Base-by-base conservation (phyloP, 1,139 yeast species). In the Magnusiomyces magnusii region DNA sequence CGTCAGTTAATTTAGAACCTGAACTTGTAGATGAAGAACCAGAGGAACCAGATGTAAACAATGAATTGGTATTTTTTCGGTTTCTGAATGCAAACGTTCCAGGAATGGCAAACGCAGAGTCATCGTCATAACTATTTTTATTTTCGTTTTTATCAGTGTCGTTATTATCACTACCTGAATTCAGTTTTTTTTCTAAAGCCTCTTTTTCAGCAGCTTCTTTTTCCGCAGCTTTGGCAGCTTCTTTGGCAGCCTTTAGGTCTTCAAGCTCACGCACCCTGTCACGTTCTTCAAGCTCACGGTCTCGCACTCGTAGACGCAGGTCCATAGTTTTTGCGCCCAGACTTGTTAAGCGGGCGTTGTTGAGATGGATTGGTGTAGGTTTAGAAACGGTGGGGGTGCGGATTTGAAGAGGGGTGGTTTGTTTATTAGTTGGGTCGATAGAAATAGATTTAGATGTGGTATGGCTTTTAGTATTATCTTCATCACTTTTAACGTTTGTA, bases 231-330 rank as follows among this genome's bases (percentile, higher is more conserved):
- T 42, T 71, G 73, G 41, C 77, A 78, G 60, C 73, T 79, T 63
- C 70, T 79, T 51, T 70, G 70, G 21, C 73, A 74, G 54, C 78
- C 79, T 1, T 74, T 76, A 62, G 84, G 85, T 67, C 91, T 90
- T 0, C 64, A 73, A 10, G 85, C 71, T 1, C 88, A 87, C 3
- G 73, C 65, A 3, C 62, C 60, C 42, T 34, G 31, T 17, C 68
- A 64, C 13, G 60, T 52, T 25, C 57, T 34, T 24, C 55, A 39
- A 53, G 34, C 28, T 53, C 55, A 3, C 51, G 39, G 23, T 42
- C 51, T 1, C 55, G 55, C 27, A 53, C 51, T 19, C 31, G 27
- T 21, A 53, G 51, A 27, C 55, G 50, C 50, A 53, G 23, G 25
- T 53, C 55, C 55, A 53, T 53, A 3, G 55, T 27, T 21, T 34